Conservation (phyloP, 1,139 yeast species). For the Taphrina flavorubra region DNA sequence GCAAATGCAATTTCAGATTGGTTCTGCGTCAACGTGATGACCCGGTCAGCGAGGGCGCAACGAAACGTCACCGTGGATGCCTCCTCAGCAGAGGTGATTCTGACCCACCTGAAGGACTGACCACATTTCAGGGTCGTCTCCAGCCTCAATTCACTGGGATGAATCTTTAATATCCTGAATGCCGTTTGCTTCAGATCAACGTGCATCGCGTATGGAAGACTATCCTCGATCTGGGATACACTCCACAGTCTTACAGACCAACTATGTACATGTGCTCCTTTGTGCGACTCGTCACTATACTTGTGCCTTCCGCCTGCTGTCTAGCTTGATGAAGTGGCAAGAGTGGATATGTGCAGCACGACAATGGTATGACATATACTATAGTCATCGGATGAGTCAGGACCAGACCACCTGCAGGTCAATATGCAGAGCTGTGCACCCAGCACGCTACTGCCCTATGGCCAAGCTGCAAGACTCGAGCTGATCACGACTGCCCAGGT, state of each 20-base stretch:
- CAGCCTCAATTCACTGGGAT: slow-evolving; percentile 22
- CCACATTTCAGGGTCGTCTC: slow-evolving; percentile 43
- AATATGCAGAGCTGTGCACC: no score
- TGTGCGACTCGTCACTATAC: no score
- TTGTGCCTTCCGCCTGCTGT: no score
- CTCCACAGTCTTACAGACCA: no score
- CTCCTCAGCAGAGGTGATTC: slow-evolving; percentile 45
- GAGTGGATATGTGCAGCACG: no score
- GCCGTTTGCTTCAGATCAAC: slow-evolving; percentile 13
- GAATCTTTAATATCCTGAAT: slow-evolving; percentile 8
- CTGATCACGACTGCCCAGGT: not conserved
- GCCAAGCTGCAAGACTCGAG: not conserved
- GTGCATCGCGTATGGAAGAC: not conserved
- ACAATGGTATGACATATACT: no score
- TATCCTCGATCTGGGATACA: no score
- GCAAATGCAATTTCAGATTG: slow-evolving; percentile 44
- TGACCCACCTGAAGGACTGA: slow-evolving; percentile 54
- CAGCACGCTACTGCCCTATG: no score
- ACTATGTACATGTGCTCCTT: no score
- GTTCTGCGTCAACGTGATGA: slow-evolving; percentile 52
- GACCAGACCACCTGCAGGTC: no score
- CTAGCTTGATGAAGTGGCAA: no score
- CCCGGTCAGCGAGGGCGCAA: slow-evolving; percentile 51
- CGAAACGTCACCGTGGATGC: slow-evolving; percentile 49
- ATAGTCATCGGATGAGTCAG: no score